These are phyloP conservation scores for Pseudogymnoascus sp. DNA, from an alignment of 2,329 filamentous ascomycete genomes.

Conservation along the genomic window DNA sequence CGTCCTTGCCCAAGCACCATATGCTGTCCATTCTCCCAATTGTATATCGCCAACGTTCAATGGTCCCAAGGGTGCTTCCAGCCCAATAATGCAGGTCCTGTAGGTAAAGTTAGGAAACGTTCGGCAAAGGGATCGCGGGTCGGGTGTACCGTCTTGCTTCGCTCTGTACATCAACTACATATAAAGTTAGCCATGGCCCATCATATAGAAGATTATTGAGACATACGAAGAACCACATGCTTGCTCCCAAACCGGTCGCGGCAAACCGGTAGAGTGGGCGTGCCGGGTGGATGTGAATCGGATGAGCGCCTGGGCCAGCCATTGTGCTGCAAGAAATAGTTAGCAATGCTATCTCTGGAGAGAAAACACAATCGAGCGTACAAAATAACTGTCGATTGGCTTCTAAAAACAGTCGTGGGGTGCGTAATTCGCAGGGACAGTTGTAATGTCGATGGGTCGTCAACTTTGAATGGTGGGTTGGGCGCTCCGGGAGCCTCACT, in stretches of 20 bases:
- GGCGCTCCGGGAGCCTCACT: slow-evolving; percentile 5
- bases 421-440: neutral
- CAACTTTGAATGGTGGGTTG: slow-evolving; percentile 8
- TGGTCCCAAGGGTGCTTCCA: slow-evolving; percentile 98
- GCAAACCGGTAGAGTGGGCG: slow-evolving; percentile 73
- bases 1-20: neutral
- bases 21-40: neutral
- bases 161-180: slow-evolving; percentile 85
- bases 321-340: slow-evolving; percentile 2
- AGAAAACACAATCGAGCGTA: neutral
- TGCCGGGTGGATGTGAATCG: slow-evolving; percentile 50
- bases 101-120: neutral
- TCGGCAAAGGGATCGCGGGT: slow-evolving; percentile 12
- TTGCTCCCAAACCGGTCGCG: slow-evolving; percentile 79
- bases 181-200: slow-evolving; percentile 17
- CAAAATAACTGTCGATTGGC: neutral
- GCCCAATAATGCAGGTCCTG: slow-evolving; percentile 70
- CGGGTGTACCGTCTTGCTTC: slow-evolving; percentile 73
- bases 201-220: slow-evolving; percentile 11
- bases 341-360: neutral
- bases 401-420: slow-evolving; percentile 2
- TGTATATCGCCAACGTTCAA: slow-evolving; percentile 37
- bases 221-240: slow-evolving; percentile 99
- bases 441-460: neutral
- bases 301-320: slow-evolving; percentile 34